phyloP scores from a whole-genome alignment of 2,329 filamentous ascomycete genomes.

The Coleophoma cylindrospora region DNA sequence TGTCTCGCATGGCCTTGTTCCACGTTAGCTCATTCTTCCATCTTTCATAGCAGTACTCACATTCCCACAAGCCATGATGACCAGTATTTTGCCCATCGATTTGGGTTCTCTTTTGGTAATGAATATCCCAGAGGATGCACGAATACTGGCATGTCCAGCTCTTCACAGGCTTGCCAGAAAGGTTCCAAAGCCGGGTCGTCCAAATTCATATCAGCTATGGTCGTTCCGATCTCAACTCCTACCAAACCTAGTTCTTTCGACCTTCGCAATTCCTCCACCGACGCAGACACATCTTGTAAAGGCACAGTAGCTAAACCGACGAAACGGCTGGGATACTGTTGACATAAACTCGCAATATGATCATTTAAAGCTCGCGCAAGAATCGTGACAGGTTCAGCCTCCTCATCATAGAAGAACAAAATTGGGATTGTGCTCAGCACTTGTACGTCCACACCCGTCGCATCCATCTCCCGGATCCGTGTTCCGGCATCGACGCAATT shows the following conservation, averaged over 20 bases:
- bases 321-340: constrained; percentile 21
- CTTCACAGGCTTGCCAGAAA: constrained; percentile 29
- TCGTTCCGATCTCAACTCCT: constrained; percentile 30
- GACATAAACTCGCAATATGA: constrained; percentile 24
- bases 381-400: constrained; percentile 19
- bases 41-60: constrained; percentile 9
- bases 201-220: constrained; percentile 24
- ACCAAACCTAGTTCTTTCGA: constrained; percentile 19
- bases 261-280: constrained; percentile 24
- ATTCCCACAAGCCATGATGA: constrained; percentile 30
- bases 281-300: constrained; percentile 24
- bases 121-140: constrained; percentile 31
- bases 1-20: constrained; percentile 25
- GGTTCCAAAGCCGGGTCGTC: constrained; percentile 23
- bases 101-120: constrained; percentile 25
- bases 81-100: constrained; percentile 28
- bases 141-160: constrained; percentile 27
- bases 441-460: constrained; percentile 29
- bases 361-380: constrained; percentile 28
- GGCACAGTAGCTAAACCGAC: constrained; percentile 29
- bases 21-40: neutral
- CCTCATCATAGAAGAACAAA: constrained; percentile 32
- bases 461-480: constrained; percentile 28
- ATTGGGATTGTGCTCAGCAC: constrained; percentile 31
- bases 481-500: constrained; percentile 27